These are phyloP conservation scores for Trebouxia gelatinosa DNA, from an alignment of 163 green algal species.

Conservation along the genomic window DNA sequence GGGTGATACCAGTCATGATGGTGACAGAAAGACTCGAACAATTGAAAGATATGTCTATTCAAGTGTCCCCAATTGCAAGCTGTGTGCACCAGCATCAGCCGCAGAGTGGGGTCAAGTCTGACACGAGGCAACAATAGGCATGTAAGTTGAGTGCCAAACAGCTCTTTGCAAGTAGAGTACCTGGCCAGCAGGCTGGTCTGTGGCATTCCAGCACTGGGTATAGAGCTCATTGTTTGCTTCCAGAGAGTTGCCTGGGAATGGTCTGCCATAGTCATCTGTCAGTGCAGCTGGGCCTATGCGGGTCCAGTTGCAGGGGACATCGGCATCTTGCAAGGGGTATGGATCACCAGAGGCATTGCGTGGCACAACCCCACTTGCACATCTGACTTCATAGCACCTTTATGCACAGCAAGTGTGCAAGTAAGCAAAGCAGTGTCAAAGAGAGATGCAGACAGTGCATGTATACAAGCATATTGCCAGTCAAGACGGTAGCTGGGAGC, in stretches of 20 bases:
- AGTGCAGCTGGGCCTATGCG: not conserved
- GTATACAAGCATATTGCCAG: not conserved
- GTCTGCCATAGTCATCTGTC: not conserved
- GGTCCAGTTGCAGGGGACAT: not conserved
- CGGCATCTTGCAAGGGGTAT: not conserved
- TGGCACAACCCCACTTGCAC: not conserved
- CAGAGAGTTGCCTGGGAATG: not conserved
- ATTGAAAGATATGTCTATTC: not conserved
- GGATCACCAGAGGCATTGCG: not conserved
- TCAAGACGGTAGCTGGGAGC: not conserved
- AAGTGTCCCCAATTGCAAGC: not conserved
- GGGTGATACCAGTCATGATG: too few species aligned
- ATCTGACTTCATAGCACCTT: conserved; percentile 17
- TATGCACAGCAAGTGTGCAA: not conserved
- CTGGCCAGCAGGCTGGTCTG: not conserved
- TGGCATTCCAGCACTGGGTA: conserved; percentile 11
- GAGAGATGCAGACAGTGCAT: not conserved
- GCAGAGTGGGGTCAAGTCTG: not conserved
- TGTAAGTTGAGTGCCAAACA: too few species aligned
- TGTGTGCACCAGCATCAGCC: not conserved
- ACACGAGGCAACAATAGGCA: too few species aligned
- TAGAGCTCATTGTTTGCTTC: not conserved
- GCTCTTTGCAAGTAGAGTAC: not conserved
- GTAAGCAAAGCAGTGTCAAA: not conserved
- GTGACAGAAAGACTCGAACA: too few species aligned